Base-by-base conservation (phyloP, 345 rosid species). In the Hibiscus tridactylites region DNA sequence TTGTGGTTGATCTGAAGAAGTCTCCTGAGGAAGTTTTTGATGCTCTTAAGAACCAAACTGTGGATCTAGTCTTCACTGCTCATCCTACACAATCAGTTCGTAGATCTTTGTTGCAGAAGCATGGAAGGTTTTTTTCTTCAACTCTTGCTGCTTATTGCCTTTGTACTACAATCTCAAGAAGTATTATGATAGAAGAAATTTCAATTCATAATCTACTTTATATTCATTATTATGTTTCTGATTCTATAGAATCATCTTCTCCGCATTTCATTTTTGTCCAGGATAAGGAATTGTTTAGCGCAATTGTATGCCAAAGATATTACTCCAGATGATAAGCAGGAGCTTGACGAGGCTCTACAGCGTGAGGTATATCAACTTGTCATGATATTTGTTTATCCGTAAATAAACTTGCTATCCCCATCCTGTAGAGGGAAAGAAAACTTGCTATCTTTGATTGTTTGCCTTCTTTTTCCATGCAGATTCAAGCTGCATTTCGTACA, bases 401-500 rank as follows among this genome's bases (percentile, higher is more conserved):
- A 29, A 11, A 29, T 31, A 12, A 49, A 46, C 35, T 21, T 47
- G 63, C 47, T 13, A 42, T 65, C 17, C 68, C 60, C 2, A 21
- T 17, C 4, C 50, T 13, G 19, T 13, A 16, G 4, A 16, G 21
- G 21, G 37, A 37, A 65, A 39, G 19, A 19, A 5, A 47, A 26
- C 33, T 13, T 31, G 53, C 47, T 24, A 37, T 42, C 21, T 29
- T 60, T 72, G 6, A 57, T 71, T 71, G 17, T 65, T 57, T 21
- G 0, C 12, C 5, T 13, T 44, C 24, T 12, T 21, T 50, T 57
- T 19, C 11, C 15, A 17, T 79, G 64, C 72, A 95, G 99, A 92
- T 96, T 80, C 99, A 96, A 96, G 99, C 99, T 85, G 98, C 98
- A 31, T 96, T 92, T 75, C 98, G 97, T n/a, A 96, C 99, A 0